Conservation (phyloP, 768 basidiomycete genomes). For the Leucocoprinus birnbaumii region DNA sequence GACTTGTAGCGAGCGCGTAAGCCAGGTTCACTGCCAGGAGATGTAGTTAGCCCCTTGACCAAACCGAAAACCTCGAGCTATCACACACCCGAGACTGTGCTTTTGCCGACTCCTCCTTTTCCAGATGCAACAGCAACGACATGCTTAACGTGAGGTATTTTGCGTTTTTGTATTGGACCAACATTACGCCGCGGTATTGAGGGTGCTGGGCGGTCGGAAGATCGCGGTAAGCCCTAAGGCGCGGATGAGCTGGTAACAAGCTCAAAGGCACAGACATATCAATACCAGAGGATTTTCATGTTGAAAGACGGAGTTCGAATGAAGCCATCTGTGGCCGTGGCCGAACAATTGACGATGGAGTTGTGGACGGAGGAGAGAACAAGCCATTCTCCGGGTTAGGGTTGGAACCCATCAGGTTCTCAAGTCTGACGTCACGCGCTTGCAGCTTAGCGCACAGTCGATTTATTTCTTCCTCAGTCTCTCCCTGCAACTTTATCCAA, state of each 20-base stretch:
- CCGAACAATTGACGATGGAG: not conserved
- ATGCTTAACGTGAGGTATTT: conserved; percentile 72
- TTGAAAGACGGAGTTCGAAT: not conserved
- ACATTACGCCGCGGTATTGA: conserved; percentile 63
- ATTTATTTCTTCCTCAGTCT: too few relatives aligned
- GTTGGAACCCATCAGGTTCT: too few relatives aligned
- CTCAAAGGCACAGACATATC: not conserved
- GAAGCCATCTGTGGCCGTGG: not conserved
- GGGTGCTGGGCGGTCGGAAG: conserved; percentile 23
- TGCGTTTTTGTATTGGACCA: conserved; percentile 49
- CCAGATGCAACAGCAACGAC: conserved; percentile 87
- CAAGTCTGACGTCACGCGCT: too few relatives aligned
- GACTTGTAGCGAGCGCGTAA: conserved; percentile 58
- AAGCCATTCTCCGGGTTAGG: not conserved
- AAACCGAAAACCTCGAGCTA: not conserved
- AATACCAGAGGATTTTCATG: conserved; percentile 62
- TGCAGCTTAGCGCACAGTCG: too few relatives aligned
- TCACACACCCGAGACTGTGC: conserved; percentile 79
- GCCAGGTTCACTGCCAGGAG: conserved; percentile 69
- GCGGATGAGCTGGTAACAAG: not conserved
- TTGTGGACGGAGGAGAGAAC: conserved; percentile 1
- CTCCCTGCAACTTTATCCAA: too few relatives aligned
- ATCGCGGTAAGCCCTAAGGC: conserved; percentile 29
- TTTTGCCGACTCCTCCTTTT: conserved; percentile 96
- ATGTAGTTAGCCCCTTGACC: not conserved